Conservation (phyloP, 495 filamentous ascomycete species). For the Hypoxylon intermedium region DNA sequence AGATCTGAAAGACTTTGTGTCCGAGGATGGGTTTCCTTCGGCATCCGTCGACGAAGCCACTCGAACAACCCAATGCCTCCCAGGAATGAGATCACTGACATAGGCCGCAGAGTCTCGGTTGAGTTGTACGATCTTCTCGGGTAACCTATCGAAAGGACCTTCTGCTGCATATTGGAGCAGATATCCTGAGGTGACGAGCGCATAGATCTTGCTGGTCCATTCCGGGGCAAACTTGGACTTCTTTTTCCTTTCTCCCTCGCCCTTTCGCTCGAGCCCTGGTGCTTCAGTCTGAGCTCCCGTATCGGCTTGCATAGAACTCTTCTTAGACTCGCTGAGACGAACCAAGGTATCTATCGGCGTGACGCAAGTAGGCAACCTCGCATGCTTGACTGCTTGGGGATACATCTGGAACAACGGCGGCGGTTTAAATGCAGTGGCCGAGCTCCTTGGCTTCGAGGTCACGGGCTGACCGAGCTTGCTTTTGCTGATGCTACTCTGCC, state of each 20-base stretch:
- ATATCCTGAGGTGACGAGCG: conserved; percentile 81
- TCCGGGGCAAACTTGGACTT: conserved; percentile 64
- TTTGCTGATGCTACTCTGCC: conserved; percentile 16
- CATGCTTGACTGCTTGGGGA: conserved; percentile 73
- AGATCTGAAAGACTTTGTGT: conserved; percentile 69
- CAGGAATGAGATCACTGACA: conserved; percentile 90
- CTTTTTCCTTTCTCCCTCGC: conserved; percentile 48
- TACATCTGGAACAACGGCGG: conserved; percentile 92
- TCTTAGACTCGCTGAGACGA: conserved; percentile 62
- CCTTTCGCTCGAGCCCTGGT: conserved; percentile 40
- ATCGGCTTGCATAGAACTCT: conserved; percentile 53
- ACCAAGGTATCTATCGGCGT: conserved; percentile 66
- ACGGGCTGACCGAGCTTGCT: conserved; percentile 17
- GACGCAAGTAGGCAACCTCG: conserved; percentile 59
- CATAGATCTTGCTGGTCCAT: conserved; percentile 83
- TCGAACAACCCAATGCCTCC: conserved; percentile 91
- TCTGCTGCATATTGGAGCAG: conserved; percentile 87
- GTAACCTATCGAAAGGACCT: conserved; percentile 78
- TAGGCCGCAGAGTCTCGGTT: conserved; percentile 89
- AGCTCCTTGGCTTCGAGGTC: conserved; percentile 18
- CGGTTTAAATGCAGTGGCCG: conserved; percentile 67
- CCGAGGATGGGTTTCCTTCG: conserved; percentile 62
- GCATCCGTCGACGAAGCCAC: conserved; percentile 76
- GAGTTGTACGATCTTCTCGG: conserved; percentile 85
- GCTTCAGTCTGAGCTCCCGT: conserved; percentile 39